Percentiles rank a stretch among this genome's conserved stretches.
Evolutionary conservation across 495 filamentous ascomycete genomes (phyloP).

Genomic region (Xylaria castorea): DNA sequence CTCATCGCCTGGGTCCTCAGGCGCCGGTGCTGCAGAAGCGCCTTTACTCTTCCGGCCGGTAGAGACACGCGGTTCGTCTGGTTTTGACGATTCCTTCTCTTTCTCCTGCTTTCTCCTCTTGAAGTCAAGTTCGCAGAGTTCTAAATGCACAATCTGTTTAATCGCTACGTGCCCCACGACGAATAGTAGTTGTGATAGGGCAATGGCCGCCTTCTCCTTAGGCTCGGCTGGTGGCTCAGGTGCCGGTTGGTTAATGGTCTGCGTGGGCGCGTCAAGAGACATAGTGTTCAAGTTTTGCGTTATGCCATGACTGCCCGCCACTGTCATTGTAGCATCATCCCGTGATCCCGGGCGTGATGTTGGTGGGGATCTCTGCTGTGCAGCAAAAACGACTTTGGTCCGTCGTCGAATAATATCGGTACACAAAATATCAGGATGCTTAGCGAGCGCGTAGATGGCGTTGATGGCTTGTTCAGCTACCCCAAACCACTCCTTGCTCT

Average conservation of each 20-base stretch:
- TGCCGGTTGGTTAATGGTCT: slow-evolving; percentile 42
- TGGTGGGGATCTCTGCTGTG: slow-evolving; percentile 37
- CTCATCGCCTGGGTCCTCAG: slow-evolving; percentile 75
- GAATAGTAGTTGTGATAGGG: slow-evolving; percentile 90
- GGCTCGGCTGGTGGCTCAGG: slow-evolving; percentile 49
- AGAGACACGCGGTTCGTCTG: slow-evolving; percentile 44
- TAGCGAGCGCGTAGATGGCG: slow-evolving; percentile 93
- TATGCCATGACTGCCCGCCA: slow-evolving; percentile 34
- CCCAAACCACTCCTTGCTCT: slow-evolving; percentile 95
- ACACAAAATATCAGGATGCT: slow-evolving; percentile 92
- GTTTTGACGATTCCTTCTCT: slow-evolving; percentile 70
- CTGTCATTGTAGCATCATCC: slow-evolving; percentile 44
- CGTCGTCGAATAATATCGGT: slow-evolving; percentile 89
- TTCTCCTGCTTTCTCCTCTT: slow-evolving; percentile 94
- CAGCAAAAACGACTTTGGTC: slow-evolving; percentile 78
- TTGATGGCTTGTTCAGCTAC: slow-evolving; percentile 97
- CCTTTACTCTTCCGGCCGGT: slow-evolving; percentile 59
- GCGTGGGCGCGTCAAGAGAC: slow-evolving; percentile 41
- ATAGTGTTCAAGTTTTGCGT: slow-evolving; percentile 42
- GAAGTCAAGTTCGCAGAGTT: slow-evolving; percentile 95
- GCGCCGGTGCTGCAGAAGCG: slow-evolving; percentile 27
- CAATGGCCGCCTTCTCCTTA: slow-evolving; percentile 69
- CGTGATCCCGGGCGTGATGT: slow-evolving; percentile 51
- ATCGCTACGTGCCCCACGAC: slow-evolving; percentile 96
- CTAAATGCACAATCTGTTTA: slow-evolving; percentile 99